Conservation (phyloP, 2,329 filamentous ascomycete genomes). For the Exserohilum rostratum region DNA sequence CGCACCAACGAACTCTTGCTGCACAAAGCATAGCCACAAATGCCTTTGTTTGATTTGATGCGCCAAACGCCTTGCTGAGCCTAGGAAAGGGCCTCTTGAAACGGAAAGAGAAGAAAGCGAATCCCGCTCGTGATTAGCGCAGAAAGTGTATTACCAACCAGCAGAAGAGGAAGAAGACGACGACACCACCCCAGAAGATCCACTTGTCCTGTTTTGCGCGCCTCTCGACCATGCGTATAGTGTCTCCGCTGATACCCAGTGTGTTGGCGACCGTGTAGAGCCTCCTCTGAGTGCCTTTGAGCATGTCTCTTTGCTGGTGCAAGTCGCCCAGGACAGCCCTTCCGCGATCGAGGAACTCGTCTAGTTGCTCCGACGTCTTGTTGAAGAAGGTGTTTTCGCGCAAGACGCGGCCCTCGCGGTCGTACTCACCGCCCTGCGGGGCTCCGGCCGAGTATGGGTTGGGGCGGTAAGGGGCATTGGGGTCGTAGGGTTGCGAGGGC, state of each 20-base stretch:
- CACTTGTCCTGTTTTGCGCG: constrained; percentile 94
- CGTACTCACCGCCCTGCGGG: constrained; percentile 59
- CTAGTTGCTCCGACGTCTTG: constrained; percentile 80
- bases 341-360: constrained; percentile 91
- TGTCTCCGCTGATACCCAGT: constrained; percentile 89
- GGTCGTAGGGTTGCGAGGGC: constrained; percentile 34
- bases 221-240: constrained; percentile 94
- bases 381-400: constrained; percentile 88
- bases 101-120: background rate
- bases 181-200: constrained; percentile 89
- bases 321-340: constrained; percentile 89
- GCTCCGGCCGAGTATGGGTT: constrained; percentile 51
- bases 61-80: background rate
- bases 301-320: constrained; percentile 86
- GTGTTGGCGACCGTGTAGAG: constrained; percentile 95
- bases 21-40: background rate
- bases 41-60: background rate
- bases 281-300: constrained; percentile 91
- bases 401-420: constrained; percentile 80
- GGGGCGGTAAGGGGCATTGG: constrained; percentile 44
- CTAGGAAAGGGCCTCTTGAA: background rate
- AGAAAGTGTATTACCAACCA: constrained; percentile 88
- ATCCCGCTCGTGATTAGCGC: constrained; percentile 49
- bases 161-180: constrained; percentile 89
- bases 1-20: background rate